Evolutionary conservation across 805 yeast genomes (phyloP).

Genomic region (Candida montana): DNA sequence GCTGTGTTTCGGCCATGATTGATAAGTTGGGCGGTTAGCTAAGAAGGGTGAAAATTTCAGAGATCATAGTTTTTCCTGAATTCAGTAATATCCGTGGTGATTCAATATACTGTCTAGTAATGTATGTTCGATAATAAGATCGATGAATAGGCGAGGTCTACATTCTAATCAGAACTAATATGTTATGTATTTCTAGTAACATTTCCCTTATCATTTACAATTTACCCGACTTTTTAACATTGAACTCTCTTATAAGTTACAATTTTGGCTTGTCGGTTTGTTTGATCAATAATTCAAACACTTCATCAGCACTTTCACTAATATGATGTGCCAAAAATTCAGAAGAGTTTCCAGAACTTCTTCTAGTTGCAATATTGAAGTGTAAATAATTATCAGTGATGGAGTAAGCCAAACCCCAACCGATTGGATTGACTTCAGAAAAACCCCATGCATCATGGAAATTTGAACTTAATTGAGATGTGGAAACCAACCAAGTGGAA

Average conservation of each 20-base stretch:
- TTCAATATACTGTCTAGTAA: too few relatives aligned
- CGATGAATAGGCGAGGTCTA: too few relatives aligned
- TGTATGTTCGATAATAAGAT: too few relatives aligned
- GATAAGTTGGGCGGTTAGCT: too few relatives aligned
- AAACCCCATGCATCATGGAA: conserved; percentile 90
- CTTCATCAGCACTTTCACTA: conserved; percentile 74
- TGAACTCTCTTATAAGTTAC: conserved; percentile 3
- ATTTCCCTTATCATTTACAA: too few relatives aligned
- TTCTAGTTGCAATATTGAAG: conserved; percentile 75
- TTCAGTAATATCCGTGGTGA: too few relatives aligned
- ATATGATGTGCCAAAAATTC: conserved; percentile 61
- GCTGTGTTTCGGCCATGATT: too few relatives aligned
- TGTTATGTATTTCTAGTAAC: too few relatives aligned
- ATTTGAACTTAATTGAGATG: conserved; percentile 85
- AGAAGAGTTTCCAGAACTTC: conserved; percentile 51
- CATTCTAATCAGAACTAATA: too few relatives aligned
- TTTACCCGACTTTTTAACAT: too few relatives aligned
- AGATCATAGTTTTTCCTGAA: too few relatives aligned
- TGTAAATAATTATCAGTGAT: conserved; percentile 80
- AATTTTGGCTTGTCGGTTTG: conserved; percentile 15
- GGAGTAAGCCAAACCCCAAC: conserved; percentile 93
- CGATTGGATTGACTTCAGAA: conserved; percentile 91
- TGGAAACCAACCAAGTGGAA: conserved; percentile 77
- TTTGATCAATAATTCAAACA: conserved; percentile 53
- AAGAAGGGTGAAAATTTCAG: too few relatives aligned